These are phyloP conservation scores for Conticribra weissflogii DNA, from an alignment of 108 stramenopile species.

Conservation along the genomic window DNA sequence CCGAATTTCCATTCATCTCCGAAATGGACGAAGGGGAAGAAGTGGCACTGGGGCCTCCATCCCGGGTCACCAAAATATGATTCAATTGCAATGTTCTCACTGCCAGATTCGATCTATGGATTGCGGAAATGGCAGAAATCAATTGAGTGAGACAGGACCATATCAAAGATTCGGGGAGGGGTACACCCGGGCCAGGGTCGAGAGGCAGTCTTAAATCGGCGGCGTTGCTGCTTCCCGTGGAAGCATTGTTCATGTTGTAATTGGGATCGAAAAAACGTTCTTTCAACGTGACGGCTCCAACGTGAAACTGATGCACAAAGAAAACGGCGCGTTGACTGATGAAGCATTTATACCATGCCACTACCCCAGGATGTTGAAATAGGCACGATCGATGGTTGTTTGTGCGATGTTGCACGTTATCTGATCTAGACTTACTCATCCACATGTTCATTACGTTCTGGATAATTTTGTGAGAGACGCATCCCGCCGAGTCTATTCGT, in stretches of 20 bases:
- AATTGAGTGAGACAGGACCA: slow-evolving; percentile 90
- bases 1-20: too few relatives aligned
- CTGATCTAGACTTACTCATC: slow-evolving; percentile 28
- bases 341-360: slow-evolving; percentile 75
- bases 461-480: slow-evolving; percentile 81
- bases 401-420: too few relatives aligned
- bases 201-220: neutral
- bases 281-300: slow-evolving; percentile 71
- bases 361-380: slow-evolving; percentile 75
- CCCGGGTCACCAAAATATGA: slow-evolving; percentile 61
- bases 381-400: too few relatives aligned
- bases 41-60: slow-evolving; percentile 18
- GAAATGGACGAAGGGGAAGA: too few relatives aligned
- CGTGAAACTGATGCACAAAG: slow-evolving; percentile 89
- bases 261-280: slow-evolving; percentile 64
- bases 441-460: slow-evolving; percentile 70
- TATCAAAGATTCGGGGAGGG: slow-evolving; percentile 73
- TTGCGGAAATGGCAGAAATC: slow-evolving; percentile 70
- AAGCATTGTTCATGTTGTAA: neutral
- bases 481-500: slow-evolving; percentile 86
- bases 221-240: slow-evolving; percentile 1
- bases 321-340: slow-evolving; percentile 87
- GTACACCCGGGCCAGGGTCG: slow-evolving; percentile 25
- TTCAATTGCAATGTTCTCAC: slow-evolving; percentile 74
- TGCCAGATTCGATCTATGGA: slow-evolving; percentile 82